Base-by-base conservation (phyloP, 805 yeast species). In the Cyberlindnera euphorbiae region DNA sequence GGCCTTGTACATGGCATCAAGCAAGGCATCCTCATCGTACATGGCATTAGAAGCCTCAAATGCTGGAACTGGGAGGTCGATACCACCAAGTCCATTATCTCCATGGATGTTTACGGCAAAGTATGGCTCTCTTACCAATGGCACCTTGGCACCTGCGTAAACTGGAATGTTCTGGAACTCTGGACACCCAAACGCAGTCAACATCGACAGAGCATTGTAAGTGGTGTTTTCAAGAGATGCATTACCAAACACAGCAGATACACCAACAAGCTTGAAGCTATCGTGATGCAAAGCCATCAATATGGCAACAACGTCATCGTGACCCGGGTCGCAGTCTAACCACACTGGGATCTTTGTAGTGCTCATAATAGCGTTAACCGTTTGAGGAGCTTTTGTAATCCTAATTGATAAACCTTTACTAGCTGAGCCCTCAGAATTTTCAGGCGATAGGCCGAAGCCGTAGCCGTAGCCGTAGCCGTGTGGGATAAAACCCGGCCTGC, bases 291-390 rank as follows among this genome's bases (percentile, higher is more conserved):
- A 62, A 0, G 85, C 76, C 18, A 87, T 45, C 8, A 83, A 60
- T 7, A 87, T 66, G 5, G 93, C 95, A 30, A 84, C 71, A 1
- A 84, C 80, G 51, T 87, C 96, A 53, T 87, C 96, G 51, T 82
- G 93, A 2, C 96, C 95, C 0, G 95, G 95, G 54, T 87, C 96
- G 58, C 96, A 87, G 59, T 87, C 96, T 9, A 87, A 58, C 95
- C 95, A 87, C 5, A 87, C 51, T 0, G 95, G 94, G 15, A 78
- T 72, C 9, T 43, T 42, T 5, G 45, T 28, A 15, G n/a, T n/a
- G n/a, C n/a, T n/a, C n/a, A n/a, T n/a, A n/a, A n/a, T n/a, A n/a
- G n/a, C n/a, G n/a, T n/a, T n/a, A n/a, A n/a, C n/a, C n/a, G n/a
- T n/a, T n/a, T n/a, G n/a, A n/a, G n/a, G n/a, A n/a, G n/a, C n/a